Percentiles rank a stretch among this genome's conserved stretches.
These are phyloP conservation scores for Umbelopsis sp. DNA, from an alignment of 192 early-diverging fungal species.

Conservation along the genomic window DNA sequence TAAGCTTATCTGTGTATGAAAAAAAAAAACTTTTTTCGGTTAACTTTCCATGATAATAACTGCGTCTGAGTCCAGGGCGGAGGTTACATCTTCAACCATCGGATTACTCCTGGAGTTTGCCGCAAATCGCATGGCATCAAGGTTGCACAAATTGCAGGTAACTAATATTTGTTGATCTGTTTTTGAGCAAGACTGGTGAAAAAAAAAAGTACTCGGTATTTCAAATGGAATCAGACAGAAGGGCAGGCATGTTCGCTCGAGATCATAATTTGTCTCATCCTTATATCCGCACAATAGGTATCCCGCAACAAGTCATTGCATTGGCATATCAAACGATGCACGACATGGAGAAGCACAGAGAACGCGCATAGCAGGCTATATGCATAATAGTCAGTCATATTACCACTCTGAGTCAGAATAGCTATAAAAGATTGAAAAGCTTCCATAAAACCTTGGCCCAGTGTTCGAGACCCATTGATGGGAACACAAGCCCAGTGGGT, in stretches of 20 bases:
- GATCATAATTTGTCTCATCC: background rate
- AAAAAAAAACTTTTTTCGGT: background rate
- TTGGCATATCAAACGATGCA: constrained; percentile 11
- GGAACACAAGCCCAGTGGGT: background rate
- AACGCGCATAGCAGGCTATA: too few species aligned
- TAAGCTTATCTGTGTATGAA: constrained; percentile 7
- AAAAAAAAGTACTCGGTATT: background rate
- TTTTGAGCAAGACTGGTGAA: background rate
- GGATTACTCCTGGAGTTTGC: constrained; percentile 28
- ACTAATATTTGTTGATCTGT: background rate
- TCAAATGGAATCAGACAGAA: too few species aligned
- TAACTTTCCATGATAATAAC: background rate
- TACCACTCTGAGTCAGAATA: too few species aligned
- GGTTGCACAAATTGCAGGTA: constrained; percentile 36
- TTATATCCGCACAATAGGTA: background rate
- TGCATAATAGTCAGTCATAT: too few species aligned
- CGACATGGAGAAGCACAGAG: background rate
- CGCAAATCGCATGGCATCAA: constrained; percentile 36
- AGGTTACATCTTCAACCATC: constrained; percentile 31
- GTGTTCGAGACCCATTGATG: constrained; percentile 11
- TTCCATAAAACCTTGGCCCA: background rate
- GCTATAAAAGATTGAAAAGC: background rate
- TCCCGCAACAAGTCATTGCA: background rate
- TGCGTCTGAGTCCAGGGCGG: constrained; percentile 21
- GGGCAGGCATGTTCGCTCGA: too few species aligned